A percentile compares a stretch with the other conserved stretches of the same genome.
phyloP scores from a whole-genome alignment of 2,329 filamentous ascomycete species.

The Calcarisporium arbuscula region DNA sequence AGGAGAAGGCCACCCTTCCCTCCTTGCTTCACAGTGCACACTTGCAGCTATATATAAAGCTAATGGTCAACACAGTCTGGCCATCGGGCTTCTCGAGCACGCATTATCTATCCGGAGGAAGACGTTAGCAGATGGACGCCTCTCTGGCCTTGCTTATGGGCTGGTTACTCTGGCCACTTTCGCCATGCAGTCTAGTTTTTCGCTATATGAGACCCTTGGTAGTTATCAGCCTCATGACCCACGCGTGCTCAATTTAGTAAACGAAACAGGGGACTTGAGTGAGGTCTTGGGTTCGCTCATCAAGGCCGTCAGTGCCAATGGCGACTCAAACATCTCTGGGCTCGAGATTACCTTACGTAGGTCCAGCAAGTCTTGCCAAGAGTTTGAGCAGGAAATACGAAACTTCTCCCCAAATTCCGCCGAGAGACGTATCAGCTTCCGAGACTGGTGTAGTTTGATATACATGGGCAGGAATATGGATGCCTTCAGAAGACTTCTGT shows the following conservation, averaged over 20 bases:
- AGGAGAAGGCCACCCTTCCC: background rate
- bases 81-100: no score
- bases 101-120: no score
- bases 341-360: constrained; percentile 27
- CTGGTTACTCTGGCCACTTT: constrained; percentile 29
- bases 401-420: constrained; percentile 27
- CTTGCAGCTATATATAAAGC: no score
- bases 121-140: no score
- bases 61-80: no score
- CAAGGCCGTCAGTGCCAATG: constrained; percentile 14
- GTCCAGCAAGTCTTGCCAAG: constrained; percentile 35
- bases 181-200: constrained; percentile 30
- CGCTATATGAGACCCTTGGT: constrained; percentile 29
- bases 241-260: constrained; percentile 30
- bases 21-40: background rate
- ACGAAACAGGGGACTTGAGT: constrained; percentile 30
- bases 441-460: constrained; percentile 36
- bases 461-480: constrained; percentile 39
- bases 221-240: constrained; percentile 22
- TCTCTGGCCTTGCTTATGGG: constrained; percentile 23
- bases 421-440: constrained; percentile 30
- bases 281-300: constrained; percentile 26
- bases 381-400: constrained; percentile 31
- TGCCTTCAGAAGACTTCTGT: constrained; percentile 30
- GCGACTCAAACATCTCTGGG: constrained; percentile 12